Base-by-base conservation (phyloP, 257 asterid species). In the Nicotiana sylvestris region DNA sequence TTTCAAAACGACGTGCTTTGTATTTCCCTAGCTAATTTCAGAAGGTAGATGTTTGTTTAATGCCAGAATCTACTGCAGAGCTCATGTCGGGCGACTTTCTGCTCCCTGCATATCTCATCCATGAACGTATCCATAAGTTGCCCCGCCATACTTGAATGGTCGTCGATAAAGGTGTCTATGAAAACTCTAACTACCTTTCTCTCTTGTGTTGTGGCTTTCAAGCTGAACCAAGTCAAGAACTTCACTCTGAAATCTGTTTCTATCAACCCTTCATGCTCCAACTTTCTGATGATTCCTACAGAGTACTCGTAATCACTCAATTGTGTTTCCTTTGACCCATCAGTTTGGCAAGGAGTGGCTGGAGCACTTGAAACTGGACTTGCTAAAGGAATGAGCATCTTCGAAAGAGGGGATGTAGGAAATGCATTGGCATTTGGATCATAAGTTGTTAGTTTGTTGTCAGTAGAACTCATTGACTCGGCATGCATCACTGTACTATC, bases 61-160 rank as follows among this genome's bases (percentile, higher is more conserved):
- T 94, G 98, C 98, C 98, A 94, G 35, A 94, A 89, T 89, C 90
- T 94, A 85, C 82, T 87, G 90, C 95, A 94, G 83, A 94, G 89
- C 43, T 92, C 94, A 81, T 86, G 85, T 10, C 88, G 89, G 18
- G 89, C 85, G 16, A 86, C 87, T 81, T 91, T 82, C 74, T 88
- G 84, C 88, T 90, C 89, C 76, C 81, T 67, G 32, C 90, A 89
- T 25, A 94, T 83, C 68, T 88, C 86, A 61, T 94, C 93, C 8
- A 87, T 84, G 85, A 94, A 94, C 0, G 95, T 83, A 58, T 94
- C 92, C 1, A 92, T 82, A 16, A 94, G 95, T 56, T 94, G 98
- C 18, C 86, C 97, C 1, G 97, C 94, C 82, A 94, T 90, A 79
- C 93, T 88, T 10, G 88, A 86, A 0, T 93, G 93, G 64, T 93